Conservation (phyloP, 1,284 basidiomycete species). For the Schizopora paradoxa region DNA sequence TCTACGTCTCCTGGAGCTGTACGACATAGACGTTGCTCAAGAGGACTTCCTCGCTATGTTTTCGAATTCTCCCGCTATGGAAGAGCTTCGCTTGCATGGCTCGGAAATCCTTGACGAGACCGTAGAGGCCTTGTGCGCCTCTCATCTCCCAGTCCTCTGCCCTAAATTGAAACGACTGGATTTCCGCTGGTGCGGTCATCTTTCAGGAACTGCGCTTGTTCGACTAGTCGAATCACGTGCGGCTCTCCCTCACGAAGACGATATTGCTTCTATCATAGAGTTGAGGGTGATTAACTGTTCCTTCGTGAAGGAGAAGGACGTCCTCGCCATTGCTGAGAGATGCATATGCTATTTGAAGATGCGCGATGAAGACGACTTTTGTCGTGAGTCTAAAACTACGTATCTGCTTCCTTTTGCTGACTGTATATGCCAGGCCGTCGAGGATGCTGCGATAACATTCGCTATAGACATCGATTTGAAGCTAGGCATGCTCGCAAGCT, state of each 20-base stretch:
- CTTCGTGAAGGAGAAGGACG: conserved; percentile 49
- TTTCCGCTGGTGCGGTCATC: conserved; percentile 55
- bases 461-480: conserved; percentile 44
- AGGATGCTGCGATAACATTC: conserved; percentile 50
- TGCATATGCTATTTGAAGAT: conserved; percentile 48
- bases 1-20: conserved; percentile 47
- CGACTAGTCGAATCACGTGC: conserved; percentile 40
- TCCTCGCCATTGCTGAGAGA: conserved; percentile 44
- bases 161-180: conserved; percentile 46
- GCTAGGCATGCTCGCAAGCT: conserved; percentile 27
- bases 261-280: conserved; percentile 32
- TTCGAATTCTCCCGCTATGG: conserved; percentile 34
- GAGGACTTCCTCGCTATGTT: conserved; percentile 40
- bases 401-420: conserved; percentile 12
- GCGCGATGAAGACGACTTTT: conserved; percentile 43
- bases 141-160: conserved; percentile 41
- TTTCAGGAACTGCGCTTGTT: conserved; percentile 47
- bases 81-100: conserved; percentile 52
- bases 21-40: conserved; percentile 47
- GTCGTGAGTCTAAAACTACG: conserved; percentile 38
- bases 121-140: conserved; percentile 36
- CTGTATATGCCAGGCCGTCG: conserved; percentile 32
- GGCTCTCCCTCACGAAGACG: conserved; percentile 13
- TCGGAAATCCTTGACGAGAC: conserved; percentile 52
- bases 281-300: conserved; percentile 57